A percentile compares a stretch with the other conserved stretches of the same genome.
phyloP scores from a whole-genome alignment of 2,329 filamentous ascomycete species.

The Fonsecaea nubica region DNA sequence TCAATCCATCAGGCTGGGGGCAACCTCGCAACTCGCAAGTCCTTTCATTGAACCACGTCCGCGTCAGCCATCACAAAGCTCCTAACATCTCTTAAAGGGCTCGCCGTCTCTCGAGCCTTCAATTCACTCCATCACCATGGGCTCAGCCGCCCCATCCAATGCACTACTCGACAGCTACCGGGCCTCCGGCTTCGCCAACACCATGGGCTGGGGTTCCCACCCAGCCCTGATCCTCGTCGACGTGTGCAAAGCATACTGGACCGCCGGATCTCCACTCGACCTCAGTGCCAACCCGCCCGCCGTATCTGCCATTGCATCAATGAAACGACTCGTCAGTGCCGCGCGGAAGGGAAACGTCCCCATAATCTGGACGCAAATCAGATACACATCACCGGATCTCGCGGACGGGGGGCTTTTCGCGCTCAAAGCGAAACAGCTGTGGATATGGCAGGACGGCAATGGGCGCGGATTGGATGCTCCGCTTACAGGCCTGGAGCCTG shows the following conservation, averaged over 20 bases:
- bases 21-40: too few species aligned
- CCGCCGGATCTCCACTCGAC: constrained; percentile 51
- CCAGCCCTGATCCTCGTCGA: constrained; percentile 56
- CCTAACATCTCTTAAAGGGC: too few species aligned
- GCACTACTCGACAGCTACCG: background rate
- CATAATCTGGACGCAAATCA: constrained; percentile 54
- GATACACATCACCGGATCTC: constrained; percentile 53
- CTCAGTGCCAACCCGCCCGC: constrained; percentile 48
- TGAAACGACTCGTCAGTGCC: constrained; percentile 50
- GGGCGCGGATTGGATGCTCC: constrained; percentile 49
- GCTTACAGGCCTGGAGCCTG: constrained; percentile 50
- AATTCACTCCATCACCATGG: too few species aligned
- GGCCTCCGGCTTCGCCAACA: constrained; percentile 47
- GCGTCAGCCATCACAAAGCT: too few species aligned
- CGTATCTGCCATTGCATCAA: constrained; percentile 47
- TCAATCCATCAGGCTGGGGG: too few species aligned
- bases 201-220: constrained; percentile 53
- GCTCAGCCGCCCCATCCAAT: too few species aligned
- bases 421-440: constrained; percentile 52
- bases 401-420: constrained; percentile 55
- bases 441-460: constrained; percentile 52
- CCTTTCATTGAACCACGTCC: too few species aligned
- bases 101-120: too few species aligned
- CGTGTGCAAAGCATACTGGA: constrained; percentile 57
- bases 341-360: constrained; percentile 50